Base-by-base conservation (phyloP, 2,329 filamentous ascomycete species). In the Fusarium sp. region DNA sequence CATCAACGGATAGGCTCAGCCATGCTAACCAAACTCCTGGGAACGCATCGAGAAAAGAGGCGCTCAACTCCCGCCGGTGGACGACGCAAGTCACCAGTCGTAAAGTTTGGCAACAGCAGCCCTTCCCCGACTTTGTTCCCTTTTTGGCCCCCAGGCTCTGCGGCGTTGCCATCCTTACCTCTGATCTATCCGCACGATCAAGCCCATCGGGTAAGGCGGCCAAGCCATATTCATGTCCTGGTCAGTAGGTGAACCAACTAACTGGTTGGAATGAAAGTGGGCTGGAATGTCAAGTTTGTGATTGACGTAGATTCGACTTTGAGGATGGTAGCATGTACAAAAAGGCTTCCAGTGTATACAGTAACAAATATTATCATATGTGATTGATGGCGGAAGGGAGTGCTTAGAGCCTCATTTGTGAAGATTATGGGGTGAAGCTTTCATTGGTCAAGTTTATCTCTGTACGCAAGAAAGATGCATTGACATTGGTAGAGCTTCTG, bases 1-100 rank as follows among this genome's bases (percentile, higher is more conserved):
- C 75, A 77, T 77, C 57, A 56, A 74, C 75, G 75, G 75, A 76
- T 76, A 77, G 69, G 73, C 68, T 75, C 74, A 77, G 76, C 75
- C 74, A 77, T 76, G 73, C 73, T 73, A 75, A 76, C 75, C 75
- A 74, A 77, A 52, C 59, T 67, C 65, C 64, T 75, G 75, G 75
- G 73, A 73, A 74, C 74, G 60, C 72, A 68, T 71, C 63, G 41
- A 69, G 60, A 54, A 69, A 64, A 48, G 74, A 74, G 74, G 73
- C 72, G 71, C 72, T 68, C 63, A 63, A 72, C 67, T 74, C 71
- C 70, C 70, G 63, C 59, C 72, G 24, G 63, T 53, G 54, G 38
- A 57, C 55, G 55, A 72, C 64, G 61, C 69, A 72, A 60, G 70
- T 69, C 70, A 69, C 58, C 47, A 35, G 29, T 54, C 54, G 48